A percentile compares a stretch with the other conserved stretches of the same genome.
These are phyloP conservation scores for Colletotrichum eleusines DNA, from an alignment of 2,329 filamentous ascomycete genomes.

Conservation along the genomic window DNA sequence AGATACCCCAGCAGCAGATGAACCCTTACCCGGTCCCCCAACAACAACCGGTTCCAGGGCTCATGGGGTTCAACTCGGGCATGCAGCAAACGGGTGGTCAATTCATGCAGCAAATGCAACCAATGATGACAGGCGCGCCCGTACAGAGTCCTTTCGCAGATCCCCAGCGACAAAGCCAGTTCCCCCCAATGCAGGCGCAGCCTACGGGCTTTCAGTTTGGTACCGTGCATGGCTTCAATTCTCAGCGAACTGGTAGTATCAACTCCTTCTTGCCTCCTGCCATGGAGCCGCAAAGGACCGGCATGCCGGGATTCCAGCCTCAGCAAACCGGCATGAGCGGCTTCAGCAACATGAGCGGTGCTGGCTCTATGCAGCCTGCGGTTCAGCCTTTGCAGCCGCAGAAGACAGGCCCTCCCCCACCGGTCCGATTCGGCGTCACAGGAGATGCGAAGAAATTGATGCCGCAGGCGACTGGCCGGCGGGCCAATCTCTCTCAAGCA, in stretches of 20 bases:
- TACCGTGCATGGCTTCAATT: constrained; percentile 65
- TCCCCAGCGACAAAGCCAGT: constrained; percentile 55
- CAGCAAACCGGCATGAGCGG: constrained; percentile 65
- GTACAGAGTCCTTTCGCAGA: constrained; percentile 57
- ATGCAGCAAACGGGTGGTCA: constrained; percentile 47
- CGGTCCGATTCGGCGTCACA: constrained; percentile 88
- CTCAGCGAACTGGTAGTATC: constrained; percentile 56
- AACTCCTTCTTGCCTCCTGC: constrained; percentile 71
- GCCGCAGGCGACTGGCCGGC: constrained; percentile 87
- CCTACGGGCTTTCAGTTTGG: constrained; percentile 70
- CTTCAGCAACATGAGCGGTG: constrained; percentile 51
- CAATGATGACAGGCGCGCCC: constrained; percentile 61
- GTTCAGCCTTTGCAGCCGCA: constrained; percentile 61
- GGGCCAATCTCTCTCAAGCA: constrained; percentile 92
- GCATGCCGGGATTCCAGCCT: constrained; percentile 60
- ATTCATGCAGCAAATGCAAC: constrained; percentile 63
- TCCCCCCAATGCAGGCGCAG: constrained; percentile 68
- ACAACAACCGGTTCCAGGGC: constrained; percentile 49
- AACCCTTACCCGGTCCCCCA: constrained; percentile 50
- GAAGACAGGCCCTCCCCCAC: constrained; percentile 77
- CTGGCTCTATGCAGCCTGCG: constrained; percentile 48
- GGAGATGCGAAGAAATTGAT: constrained; percentile 79
- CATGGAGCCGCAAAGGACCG: constrained; percentile 71
- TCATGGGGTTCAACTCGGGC: constrained; percentile 54
- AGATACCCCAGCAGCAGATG: constrained; percentile 55